Percentiles rank a stretch among this genome's conserved stretches.
Conservation (phyloP, 345 rosid genomes). For the Excoecaria agallocha region DNA sequence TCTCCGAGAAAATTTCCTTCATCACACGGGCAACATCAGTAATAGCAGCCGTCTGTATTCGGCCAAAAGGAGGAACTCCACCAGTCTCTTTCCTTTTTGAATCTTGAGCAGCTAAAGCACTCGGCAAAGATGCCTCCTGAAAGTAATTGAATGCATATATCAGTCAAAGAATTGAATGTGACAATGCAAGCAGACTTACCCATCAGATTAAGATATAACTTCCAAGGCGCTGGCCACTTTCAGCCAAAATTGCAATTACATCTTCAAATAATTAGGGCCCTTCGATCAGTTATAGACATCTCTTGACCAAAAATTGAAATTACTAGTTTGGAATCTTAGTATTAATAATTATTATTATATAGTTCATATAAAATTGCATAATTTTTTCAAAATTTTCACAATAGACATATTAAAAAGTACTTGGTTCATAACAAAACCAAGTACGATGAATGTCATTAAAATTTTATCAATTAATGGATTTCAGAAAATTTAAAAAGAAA, state of each 20-base stretch:
- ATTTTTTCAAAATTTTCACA: too few relatives aligned
- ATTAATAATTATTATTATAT: too few relatives aligned
- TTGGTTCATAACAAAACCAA: background rate
- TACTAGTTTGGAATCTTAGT: background rate
- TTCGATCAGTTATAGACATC: background rate
- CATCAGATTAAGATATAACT: background rate
- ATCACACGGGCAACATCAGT: slow-evolving; percentile 62
- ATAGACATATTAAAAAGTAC: too few relatives aligned
- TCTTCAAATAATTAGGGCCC: background rate
- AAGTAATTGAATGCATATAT: background rate
- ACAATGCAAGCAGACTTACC: background rate
- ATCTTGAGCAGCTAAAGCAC: slow-evolving; percentile 32
- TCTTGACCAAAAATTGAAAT: background rate
- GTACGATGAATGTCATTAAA: background rate
- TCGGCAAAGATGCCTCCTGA: slow-evolving; percentile 15
- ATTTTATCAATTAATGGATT: background rate
- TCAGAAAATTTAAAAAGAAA: background rate
- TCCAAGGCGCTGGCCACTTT: background rate
- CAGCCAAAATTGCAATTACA: background rate
- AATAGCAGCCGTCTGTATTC: slow-evolving; percentile 46
- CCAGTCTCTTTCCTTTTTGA: slow-evolving; percentile 29
- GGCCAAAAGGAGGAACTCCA: slow-evolving; percentile 44
- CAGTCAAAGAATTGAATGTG: background rate
- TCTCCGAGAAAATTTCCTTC: slow-evolving; percentile 62
- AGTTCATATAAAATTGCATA: too few relatives aligned